Evolutionary conservation across 768 basidiomycete species (phyloP), one percentile per base, ranked within the genome.

Genomic region (Tulasnella sp.): DNA sequence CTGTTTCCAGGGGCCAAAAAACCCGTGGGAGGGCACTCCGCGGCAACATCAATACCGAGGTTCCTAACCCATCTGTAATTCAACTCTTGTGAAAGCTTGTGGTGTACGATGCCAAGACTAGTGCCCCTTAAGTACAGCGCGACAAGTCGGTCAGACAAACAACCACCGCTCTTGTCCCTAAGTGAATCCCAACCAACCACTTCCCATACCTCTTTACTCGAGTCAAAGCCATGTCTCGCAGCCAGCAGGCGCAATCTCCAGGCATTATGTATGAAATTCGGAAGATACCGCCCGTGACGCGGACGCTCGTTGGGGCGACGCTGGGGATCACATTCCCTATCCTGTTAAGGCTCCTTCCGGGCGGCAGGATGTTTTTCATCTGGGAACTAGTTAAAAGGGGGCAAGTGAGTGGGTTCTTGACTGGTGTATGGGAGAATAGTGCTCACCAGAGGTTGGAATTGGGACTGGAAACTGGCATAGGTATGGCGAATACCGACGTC

Each of bases 201-300:
- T 18, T 44, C 12, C 16, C 14, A 44, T 18, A 18, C 12, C 16
- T 44, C 44, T 44, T 14, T 44, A 18, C 12, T 16, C 16, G 3
- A 16, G 44, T 44, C 24, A 52, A 48, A n/a, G 44, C 16, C n/a
- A 77, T 77, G 76, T 77, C 76, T 68, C 48, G 76, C 39, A 77
- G 71, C 24, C 46, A 46, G 16, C 76, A 31, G 27, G 2, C 76
- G 16, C 76, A 58, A 27, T 27, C 48, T 1, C 24, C 76, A 0
- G 56, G 58, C 42, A 39, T 83, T 36, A 76, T 83, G 5, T 80
- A 78, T n/a, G 92, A 95, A 86, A 85, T 95, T 76, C 89, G 88
- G 82, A 95, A 94, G 86, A 93, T 96, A 0, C 94, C 95, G 0
- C 92, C 92, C 44, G 92, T 96, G 48, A 95, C 95, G 7, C 90